These are phyloP conservation scores for Hyphopichia buzzinii DNA, from an alignment of 1,139 yeast species.

Conservation along the genomic window DNA sequence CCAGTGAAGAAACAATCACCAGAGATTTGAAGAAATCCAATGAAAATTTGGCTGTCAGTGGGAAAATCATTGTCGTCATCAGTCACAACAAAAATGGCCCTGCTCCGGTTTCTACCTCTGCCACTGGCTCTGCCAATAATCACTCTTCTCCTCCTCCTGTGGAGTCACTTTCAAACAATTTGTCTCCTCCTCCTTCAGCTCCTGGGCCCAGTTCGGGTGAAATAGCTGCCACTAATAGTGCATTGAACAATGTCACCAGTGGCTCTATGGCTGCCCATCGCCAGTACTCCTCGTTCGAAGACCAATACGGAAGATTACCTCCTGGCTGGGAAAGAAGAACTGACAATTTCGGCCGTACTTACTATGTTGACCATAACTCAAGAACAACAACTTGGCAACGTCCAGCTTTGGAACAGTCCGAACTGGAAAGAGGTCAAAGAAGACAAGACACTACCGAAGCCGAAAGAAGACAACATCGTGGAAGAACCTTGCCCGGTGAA, in stretches of 20 bases:
- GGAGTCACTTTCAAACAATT: background rate
- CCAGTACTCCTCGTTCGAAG: conserved; percentile 90
- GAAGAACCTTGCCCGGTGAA: conserved; percentile 84
- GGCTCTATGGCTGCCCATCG: conserved; percentile 32
- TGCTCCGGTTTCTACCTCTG: conserved; percentile 21
- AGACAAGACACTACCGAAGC: conserved; percentile 69
- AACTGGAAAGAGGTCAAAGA: conserved; percentile 61
- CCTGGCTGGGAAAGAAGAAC: conserved; percentile 99
- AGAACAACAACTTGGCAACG: conserved; percentile 98
- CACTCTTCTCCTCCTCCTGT: background rate
- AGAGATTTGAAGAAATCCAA: conserved; percentile 89
- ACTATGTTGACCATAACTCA: conserved; percentile 96
- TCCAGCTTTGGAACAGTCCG: conserved; percentile 75
- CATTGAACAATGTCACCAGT: conserved; percentile 7
- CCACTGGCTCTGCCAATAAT: conserved; percentile 1
- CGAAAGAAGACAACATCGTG: conserved; percentile 88
- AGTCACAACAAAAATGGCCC: conserved; percentile 37
- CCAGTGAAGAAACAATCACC: conserved; percentile 82
- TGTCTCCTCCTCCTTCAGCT: conserved; percentile 14
- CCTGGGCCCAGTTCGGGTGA: conserved; percentile 12
- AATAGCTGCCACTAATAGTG: conserved; percentile 15
- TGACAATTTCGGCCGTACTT: conserved; percentile 94
- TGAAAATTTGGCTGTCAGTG: conserved; percentile 88
- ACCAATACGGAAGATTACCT: conserved; percentile 92
- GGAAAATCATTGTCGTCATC: conserved; percentile 79